Conservation (phyloP, 2,329 filamentous ascomycete genomes). For the Ophiostoma australiae region DNA sequence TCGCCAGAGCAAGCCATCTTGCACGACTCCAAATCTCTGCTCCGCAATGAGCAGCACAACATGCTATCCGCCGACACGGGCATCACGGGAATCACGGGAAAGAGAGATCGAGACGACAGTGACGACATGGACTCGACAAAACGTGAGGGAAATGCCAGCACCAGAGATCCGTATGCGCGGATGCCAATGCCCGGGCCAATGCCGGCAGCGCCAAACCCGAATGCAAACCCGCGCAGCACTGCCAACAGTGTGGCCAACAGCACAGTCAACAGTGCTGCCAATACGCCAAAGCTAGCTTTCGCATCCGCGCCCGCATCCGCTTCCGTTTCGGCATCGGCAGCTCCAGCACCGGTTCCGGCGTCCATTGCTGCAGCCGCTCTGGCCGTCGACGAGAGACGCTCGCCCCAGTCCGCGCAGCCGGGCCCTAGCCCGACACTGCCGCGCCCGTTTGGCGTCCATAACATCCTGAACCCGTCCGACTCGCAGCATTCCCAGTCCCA, state of each 20-base stretch:
- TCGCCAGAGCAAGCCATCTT: slow-evolving; percentile 16
- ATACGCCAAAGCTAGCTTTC: background rate
- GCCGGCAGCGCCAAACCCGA: background rate
- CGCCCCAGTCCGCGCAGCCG: background rate
- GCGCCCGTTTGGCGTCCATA: slow-evolving; percentile 40
- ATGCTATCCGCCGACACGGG: slow-evolving; percentile 24
- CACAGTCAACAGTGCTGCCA: slow-evolving; percentile 15
- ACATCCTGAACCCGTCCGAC: slow-evolving; percentile 43
- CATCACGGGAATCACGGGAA: slow-evolving; percentile 1
- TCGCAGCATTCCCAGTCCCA: slow-evolving; percentile 26
- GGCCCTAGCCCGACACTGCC: slow-evolving; percentile 27
- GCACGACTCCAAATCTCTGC: slow-evolving; percentile 29
- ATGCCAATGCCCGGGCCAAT: background rate
- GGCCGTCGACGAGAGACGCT: background rate
- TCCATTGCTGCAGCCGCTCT: background rate
- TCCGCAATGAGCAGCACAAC: slow-evolving; percentile 25
- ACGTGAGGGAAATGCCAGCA: background rate
- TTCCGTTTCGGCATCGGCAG: too few species aligned
- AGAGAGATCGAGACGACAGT: background rate
- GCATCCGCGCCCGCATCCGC: background rate
- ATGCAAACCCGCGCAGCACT: background rate
- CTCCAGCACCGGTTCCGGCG: too few species aligned
- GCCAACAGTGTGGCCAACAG: slow-evolving; percentile 16
- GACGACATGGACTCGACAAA: slow-evolving; percentile 2
- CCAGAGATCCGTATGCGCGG: background rate